Base-by-base conservation (phyloP, 2,329 filamentous ascomycete genomes). In the Aplosporella prunicola region DNA sequence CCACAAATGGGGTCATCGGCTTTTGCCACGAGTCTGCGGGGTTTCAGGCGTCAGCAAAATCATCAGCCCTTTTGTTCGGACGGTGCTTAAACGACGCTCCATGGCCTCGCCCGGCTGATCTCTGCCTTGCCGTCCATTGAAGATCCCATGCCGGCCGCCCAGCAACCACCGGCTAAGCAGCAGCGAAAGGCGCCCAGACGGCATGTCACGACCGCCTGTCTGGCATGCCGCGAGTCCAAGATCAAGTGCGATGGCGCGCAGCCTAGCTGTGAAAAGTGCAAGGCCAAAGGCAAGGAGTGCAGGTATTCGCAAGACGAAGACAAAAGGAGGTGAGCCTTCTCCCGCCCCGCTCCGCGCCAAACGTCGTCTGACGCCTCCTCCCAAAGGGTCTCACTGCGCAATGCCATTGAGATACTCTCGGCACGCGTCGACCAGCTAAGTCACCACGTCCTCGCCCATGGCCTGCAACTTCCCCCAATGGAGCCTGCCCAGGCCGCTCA, bases 261-360 rank as follows among this genome's bases (percentile, higher is more conserved):
- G 32, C 38, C 38, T 10, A 40, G 32, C 32, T 40, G 38, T 35
- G 38, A 40, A 20, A 40, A 40, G 26, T 40, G 38, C 38, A 40
- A 40, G 32, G 23, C 38, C 9, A 40, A 40, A 20, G 38, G 38
- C 13, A 25, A 32, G 27, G 38, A 40, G 16, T 40, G 38, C 38
- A 35, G 28, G 10, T 40, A 40, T 22, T 40, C 38, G 15, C 38
- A 35, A 20, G 38, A 40, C 13, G 38, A 40, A 27, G 38, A 40
- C 32, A 40, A 40, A 27, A 40, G 38, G 23, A 35, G 38, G 38
- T 39, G 18, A 20, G 30, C 25, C 15, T 29, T 14, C 15, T 14
- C 18, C 10, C 18, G 26, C 26, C 20, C 14, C 9, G 7, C 4
- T n/a, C n/a, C n/a, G 10, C 3, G 15, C 17, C 5, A 10, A 2